Conservation (phyloP, 192 early-diverging fungal genomes). For the Helicostylum pulchrum region DNA sequence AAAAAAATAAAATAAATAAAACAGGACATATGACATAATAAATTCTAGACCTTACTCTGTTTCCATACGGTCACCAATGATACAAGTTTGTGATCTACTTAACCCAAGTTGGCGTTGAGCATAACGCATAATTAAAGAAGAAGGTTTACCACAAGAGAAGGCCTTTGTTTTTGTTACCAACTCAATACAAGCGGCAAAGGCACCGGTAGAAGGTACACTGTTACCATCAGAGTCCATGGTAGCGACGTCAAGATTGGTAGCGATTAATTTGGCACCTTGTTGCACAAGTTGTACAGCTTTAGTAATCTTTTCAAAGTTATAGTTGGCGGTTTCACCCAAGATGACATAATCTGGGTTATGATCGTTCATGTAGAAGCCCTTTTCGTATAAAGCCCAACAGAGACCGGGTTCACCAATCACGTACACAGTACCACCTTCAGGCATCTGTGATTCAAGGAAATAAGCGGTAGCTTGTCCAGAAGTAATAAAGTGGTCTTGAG, state of each 20-base stretch:
- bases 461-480: slow-evolving; percentile 53
- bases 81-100: slow-evolving; percentile 53
- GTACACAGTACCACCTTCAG: slow-evolving; percentile 45
- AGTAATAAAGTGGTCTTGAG: slow-evolving; percentile 53
- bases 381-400: slow-evolving; percentile 52
- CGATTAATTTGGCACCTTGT: slow-evolving; percentile 55
- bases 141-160: slow-evolving; percentile 57
- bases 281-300: slow-evolving; percentile 53
- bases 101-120: slow-evolving; percentile 51
- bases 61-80: slow-evolving; percentile 66
- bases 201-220: slow-evolving; percentile 52
- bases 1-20: background rate
- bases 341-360: slow-evolving; percentile 60
- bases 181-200: slow-evolving; percentile 54
- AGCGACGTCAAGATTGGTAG: slow-evolving; percentile 58
- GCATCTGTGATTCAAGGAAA: slow-evolving; percentile 53
- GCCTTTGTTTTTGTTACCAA: slow-evolving; percentile 57
- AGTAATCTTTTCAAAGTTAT: slow-evolving; percentile 52
- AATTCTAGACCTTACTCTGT: slow-evolving; percentile 37
- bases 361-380: slow-evolving; percentile 58
- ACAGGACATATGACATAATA: background rate
- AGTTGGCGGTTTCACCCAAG: slow-evolving; percentile 49
- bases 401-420: slow-evolving; percentile 60
- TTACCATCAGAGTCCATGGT: slow-evolving; percentile 43
- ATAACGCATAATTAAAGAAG: slow-evolving; percentile 54